phyloP scores from a whole-genome alignment of 176 grass and related monocot species.

The Musa acuminata region DNA sequence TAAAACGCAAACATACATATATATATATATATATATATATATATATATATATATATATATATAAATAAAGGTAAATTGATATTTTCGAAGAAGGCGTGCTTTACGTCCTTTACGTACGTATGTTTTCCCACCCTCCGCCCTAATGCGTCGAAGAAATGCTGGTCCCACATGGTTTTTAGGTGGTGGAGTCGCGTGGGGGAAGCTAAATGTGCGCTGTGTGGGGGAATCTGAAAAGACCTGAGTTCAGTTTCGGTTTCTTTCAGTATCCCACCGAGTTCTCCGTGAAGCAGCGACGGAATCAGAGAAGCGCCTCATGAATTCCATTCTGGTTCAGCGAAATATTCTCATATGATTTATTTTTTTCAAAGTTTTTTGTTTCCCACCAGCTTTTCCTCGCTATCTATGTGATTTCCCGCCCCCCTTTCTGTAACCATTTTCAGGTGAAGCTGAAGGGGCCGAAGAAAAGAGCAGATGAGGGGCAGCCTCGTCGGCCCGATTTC shows the following conservation, averaged over 20 bases:
- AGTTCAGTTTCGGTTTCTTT: background rate
- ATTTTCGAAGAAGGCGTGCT: too few relatives aligned
- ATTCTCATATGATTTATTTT: background rate
- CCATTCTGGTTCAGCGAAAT: background rate
- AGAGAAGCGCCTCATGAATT: background rate
- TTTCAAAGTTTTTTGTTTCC: background rate
- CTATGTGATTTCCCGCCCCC: background rate
- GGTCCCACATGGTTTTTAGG: too few relatives aligned
- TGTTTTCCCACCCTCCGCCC: too few relatives aligned
- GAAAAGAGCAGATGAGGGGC: background rate
- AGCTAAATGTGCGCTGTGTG: too few relatives aligned
- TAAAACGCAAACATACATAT: too few relatives aligned
- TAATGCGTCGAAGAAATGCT: too few relatives aligned
- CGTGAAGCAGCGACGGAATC: background rate
- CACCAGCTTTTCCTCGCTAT: background rate
- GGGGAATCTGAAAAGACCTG: too few relatives aligned
- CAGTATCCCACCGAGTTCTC: background rate
- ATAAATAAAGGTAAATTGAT: too few relatives aligned
- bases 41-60: too few relatives aligned
- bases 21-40: too few relatives aligned
- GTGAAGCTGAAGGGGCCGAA: constrained; percentile 2
- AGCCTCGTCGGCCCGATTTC: constrained; percentile 19
- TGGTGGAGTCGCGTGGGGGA: too few relatives aligned
- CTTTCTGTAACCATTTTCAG: background rate
- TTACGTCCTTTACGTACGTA: too few relatives aligned